phyloP scores from a whole-genome alignment of 1,284 basidiomycete species.

The Neonothopanus nambi region DNA sequence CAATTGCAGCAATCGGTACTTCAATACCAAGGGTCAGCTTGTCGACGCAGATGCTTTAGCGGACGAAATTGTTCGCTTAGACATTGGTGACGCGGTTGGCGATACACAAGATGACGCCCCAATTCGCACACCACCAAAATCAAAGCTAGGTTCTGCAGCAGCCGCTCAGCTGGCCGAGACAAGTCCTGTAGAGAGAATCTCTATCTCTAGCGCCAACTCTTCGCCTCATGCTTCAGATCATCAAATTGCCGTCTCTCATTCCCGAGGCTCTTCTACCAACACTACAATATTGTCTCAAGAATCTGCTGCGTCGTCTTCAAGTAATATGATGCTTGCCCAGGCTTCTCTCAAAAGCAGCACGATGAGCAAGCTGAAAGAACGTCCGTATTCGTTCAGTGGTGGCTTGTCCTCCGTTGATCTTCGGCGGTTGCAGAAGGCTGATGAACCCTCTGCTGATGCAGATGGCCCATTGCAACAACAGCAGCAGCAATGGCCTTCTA shows the following conservation, averaged over 20 bases:
- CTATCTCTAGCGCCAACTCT: conserved; percentile 68
- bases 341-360: conserved; percentile 52
- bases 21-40: conserved; percentile 61
- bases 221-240: conserved; percentile 69
- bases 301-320: conserved; percentile 49
- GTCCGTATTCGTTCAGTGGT: conserved; percentile 78
- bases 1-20: conserved; percentile 48
- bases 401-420: conserved; percentile 71
- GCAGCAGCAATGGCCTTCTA: conserved; percentile 44
- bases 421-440: conserved; percentile 69
- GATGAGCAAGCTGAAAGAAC: conserved; percentile 61
- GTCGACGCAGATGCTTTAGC: conserved; percentile 60
- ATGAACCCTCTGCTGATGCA: conserved; percentile 40
- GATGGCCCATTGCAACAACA: conserved; percentile 37
- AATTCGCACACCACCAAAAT: conserved; percentile 65
- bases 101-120: conserved; percentile 52
- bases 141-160: conserved; percentile 47
- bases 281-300: conserved; percentile 60
- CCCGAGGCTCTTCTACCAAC: conserved; percentile 76
- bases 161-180: conserved; percentile 60
- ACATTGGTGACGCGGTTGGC: conserved; percentile 55
- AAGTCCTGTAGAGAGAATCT: conserved; percentile 73
- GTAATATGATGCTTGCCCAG: conserved; percentile 57
- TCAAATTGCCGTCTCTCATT: conserved; percentile 64
- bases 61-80: conserved; percentile 70